A percentile compares a stretch with the other conserved stretches of the same genome.
Evolutionary conservation across 2,329 filamentous ascomycete genomes (phyloP).

Genomic region (Fusarium sp.): DNA sequence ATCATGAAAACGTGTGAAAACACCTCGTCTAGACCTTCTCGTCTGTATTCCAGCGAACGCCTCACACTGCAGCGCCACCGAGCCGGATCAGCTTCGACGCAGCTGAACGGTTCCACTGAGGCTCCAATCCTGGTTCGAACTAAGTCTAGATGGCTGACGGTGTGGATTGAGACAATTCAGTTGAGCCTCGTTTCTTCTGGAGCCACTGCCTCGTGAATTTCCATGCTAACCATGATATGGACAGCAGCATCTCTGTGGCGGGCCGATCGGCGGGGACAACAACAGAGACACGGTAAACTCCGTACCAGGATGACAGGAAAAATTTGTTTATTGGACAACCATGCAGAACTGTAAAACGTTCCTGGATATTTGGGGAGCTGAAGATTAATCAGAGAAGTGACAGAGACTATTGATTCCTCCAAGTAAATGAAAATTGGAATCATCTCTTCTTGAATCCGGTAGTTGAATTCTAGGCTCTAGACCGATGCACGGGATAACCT

Average conservation of each 20-base stretch:
- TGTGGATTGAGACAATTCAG: neutral
- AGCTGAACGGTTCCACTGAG: neutral
- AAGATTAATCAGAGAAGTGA: neutral
- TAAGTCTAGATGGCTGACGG: neutral
- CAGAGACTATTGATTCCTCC: neutral
- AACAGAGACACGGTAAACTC: neutral
- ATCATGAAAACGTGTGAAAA: rapidly evolving
- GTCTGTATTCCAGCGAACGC: no score
- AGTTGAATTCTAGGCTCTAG: no score
- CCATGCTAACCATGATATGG: no score
- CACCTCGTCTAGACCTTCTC: rapidly evolving
- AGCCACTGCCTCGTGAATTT: rapidly evolving
- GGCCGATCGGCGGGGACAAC: rapidly evolving
- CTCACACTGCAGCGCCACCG: neutral
- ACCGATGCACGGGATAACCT: no score
- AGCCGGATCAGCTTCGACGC: neutral
- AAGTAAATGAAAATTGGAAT: neutral
- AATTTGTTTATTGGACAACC: neutral
- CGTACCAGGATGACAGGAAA: neutral
- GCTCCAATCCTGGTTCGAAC: rapidly evolving
- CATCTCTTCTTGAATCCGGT: neutral
- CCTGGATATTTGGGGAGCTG: neutral
- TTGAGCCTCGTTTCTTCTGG: neutral
- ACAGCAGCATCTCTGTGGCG: no score
- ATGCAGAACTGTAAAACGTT: neutral